Evolutionary conservation across 192 early-diverging fungal genomes (phyloP).

Genomic region (Linnemannia schmuckeri): DNA sequence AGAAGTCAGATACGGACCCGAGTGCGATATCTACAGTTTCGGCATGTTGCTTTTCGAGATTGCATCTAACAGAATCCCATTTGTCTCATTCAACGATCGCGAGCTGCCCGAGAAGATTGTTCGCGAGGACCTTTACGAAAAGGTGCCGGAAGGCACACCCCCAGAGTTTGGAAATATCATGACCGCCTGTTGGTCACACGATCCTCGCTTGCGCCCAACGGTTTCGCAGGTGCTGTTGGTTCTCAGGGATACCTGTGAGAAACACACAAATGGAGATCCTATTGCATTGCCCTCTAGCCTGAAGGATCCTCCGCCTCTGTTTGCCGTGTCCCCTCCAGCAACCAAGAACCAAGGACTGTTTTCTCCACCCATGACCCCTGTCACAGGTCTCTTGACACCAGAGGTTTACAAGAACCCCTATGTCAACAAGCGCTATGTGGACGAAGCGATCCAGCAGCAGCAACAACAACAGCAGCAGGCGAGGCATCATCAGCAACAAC

Average conservation of each 20-base stretch:
- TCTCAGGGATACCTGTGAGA: conserved; percentile 34
- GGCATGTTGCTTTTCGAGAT: conserved; percentile 54
- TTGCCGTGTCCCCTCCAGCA: conserved; percentile 36
- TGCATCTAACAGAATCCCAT: conserved; percentile 47
- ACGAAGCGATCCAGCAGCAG: conserved; percentile 35
- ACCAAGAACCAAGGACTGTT: conserved; percentile 17
- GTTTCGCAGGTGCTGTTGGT: conserved; percentile 42
- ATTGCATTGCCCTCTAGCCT: conserved; percentile 25
- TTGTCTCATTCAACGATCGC: conserved; percentile 13
- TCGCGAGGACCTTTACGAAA: conserved; percentile 41
- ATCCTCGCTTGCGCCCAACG: conserved; percentile 42
- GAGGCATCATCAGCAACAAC: conserved; percentile 8
- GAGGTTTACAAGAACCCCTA: conserved; percentile 47
- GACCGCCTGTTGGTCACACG: conserved; percentile 54
- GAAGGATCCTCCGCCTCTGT: conserved; percentile 29
- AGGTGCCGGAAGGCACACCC: conserved; percentile 36
- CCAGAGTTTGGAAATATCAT: conserved; percentile 45
- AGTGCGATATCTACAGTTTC: conserved; percentile 55
- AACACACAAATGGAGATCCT: conserved; percentile 14
- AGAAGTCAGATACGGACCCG: conserved; percentile 42
- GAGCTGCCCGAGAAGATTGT: conserved; percentile 50
- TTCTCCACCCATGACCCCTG: conserved; percentile 13
- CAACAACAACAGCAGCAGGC: conserved; percentile 4
- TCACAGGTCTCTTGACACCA: conserved; percentile 29
- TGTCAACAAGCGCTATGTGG: conserved; percentile 36